Base-by-base conservation (phyloP, 805 yeast genomes). In the Candida michaelii region DNA sequence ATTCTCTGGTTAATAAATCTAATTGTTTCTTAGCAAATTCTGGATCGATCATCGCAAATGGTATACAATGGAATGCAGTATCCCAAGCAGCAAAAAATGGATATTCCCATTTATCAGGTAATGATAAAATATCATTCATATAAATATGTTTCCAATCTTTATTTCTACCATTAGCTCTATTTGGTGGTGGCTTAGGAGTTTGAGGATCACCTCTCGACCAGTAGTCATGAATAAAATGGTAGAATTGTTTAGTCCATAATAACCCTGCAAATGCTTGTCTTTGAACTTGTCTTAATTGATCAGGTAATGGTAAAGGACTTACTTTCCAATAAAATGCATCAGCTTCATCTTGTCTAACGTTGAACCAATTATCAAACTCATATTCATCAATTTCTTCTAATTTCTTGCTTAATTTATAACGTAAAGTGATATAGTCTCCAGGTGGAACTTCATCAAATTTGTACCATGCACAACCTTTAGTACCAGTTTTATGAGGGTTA, bases 31-130 rank as follows among this genome's bases (percentile, higher is more conserved):
- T 89, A 27, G 97, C 95, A 67, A 87, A 89, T 42, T 79, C 88
- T 1, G 96, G 96, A 62, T 89, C 97, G 56, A 89, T 80, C 89
- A 89, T 86, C 4, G 96, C 91, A 48, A 89, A 67, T 10, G 97
- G 96, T 52, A 89, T 79, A 54, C 96, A 86, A 65, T 89, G 97
- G 80, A 89, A 89, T 0, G 96, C 95, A 4, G 95, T 83, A 63
- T 89, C 97, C 97, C 97, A 89, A 3, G 96, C 91, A 12, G 97
- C 96, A 62, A 89, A 89, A 61, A 89, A 89, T 10, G 96, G 96
- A 63, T 89, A 89, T 64, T 89, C 97, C 88, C 96, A 89, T 60
- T 89, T 90, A 60, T 89, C 97, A 2, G 97, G 97, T 72, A 89
- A 76, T 1, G 95, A 86, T 53, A 89, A 71, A 36, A 89, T 77